These are phyloP conservation scores for Carallia pectinifolia DNA, from an alignment of 345 rosid genomes.

Conservation along the genomic window DNA sequence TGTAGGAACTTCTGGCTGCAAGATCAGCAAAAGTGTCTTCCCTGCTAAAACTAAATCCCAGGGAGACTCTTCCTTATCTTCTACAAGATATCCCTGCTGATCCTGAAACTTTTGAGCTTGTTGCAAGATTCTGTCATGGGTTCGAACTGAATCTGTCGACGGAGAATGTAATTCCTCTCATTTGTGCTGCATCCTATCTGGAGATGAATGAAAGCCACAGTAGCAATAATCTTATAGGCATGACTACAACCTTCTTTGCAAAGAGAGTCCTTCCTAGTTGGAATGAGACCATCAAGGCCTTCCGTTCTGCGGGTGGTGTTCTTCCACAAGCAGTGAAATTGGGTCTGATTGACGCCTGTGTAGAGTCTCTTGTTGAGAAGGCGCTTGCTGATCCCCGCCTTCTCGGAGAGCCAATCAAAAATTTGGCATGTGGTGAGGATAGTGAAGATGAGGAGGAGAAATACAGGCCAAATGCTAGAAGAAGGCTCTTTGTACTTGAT, in stretches of 20 bases:
- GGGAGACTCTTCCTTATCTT: constrained; percentile 31
- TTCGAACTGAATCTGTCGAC: constrained; percentile 40
- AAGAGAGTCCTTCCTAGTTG: constrained; percentile 61
- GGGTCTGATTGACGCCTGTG: constrained; percentile 58
- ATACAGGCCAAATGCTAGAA: constrained; percentile 63
- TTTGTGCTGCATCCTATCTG: constrained; percentile 53
- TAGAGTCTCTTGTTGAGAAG: constrained; percentile 53
- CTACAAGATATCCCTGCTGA: constrained; percentile 53
- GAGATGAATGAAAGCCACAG: constrained; percentile 68
- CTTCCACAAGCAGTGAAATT: constrained; percentile 39
- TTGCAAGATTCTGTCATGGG: constrained; percentile 71
- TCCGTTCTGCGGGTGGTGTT: constrained; percentile 32
- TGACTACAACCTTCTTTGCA: constrained; percentile 47
- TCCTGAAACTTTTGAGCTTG: constrained; percentile 53
- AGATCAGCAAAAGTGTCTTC: constrained; percentile 60
- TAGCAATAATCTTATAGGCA: constrained; percentile 52
- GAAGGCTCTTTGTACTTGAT: constrained; percentile 52
- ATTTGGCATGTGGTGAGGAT: constrained; percentile 10
- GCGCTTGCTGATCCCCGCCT: constrained; percentile 56
- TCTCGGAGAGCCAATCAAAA: constrained; percentile 53
- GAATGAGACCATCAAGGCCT: constrained; percentile 70
- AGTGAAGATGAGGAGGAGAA: constrained; percentile 29
- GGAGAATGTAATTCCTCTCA: constrained; percentile 59
- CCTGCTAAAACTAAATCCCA: constrained; percentile 37
- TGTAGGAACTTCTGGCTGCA: constrained; percentile 57